These are phyloP conservation scores for Amoebophrya sp. DNA, from an alignment of 169 alveolate genomes.

Conservation along the genomic window DNA sequence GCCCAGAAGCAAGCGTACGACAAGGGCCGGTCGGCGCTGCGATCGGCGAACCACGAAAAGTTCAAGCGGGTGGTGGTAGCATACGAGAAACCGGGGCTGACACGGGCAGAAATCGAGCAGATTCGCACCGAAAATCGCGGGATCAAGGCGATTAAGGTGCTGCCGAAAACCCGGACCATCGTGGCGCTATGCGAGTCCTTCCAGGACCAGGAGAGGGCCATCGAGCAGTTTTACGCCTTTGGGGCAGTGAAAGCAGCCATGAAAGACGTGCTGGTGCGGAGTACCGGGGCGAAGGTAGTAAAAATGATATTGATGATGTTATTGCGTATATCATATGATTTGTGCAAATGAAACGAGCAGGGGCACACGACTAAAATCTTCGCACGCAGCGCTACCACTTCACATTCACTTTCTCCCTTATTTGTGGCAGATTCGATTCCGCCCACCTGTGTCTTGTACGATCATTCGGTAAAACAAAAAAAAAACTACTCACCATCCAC, in stretches of 20 bases:
- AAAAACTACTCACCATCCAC: no score
- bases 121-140: background rate
- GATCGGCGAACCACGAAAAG: background rate
- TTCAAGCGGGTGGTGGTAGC: background rate
- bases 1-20: background rate
- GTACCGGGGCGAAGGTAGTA: background rate
- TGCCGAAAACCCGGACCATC: background rate
- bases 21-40: background rate
- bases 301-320: background rate
- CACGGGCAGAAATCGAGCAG: background rate
- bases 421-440: no score
- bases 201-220: background rate
- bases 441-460: no score
- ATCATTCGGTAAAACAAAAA: no score
- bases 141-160: background rate
- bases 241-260: background rate
- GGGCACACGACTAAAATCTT: no score
- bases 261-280: background rate
- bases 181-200: background rate
- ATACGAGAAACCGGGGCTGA: background rate
- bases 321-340: no score
- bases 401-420: no score
- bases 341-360: no score
- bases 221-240: background rate
- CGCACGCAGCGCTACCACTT: no score